A percentile compares a stretch with the other conserved stretches of the same genome.
These are phyloP conservation scores for Pythium coloratum DNA, from an alignment of 352 stramenopile genomes.

Conservation along the genomic window DNA sequence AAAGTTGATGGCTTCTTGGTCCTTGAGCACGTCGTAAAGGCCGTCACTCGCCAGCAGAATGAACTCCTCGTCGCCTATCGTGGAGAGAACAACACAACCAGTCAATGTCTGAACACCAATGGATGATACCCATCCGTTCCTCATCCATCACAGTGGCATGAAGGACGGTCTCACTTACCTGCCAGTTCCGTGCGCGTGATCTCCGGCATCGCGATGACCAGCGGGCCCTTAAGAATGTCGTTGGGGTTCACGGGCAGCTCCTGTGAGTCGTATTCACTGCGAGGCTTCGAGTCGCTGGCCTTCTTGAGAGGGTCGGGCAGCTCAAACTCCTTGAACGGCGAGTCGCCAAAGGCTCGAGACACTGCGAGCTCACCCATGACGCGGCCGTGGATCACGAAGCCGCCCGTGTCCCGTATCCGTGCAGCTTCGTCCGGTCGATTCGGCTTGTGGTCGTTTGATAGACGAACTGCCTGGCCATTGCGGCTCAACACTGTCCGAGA, in stretches of 20 bases:
- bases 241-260: constrained; percentile 81
- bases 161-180: constrained; percentile 22
- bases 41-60: constrained; percentile 78
- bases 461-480: constrained; percentile 79
- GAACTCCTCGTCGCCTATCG: constrained; percentile 73
- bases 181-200: constrained; percentile 72
- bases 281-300: constrained; percentile 40
- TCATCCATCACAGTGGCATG: not conserved
- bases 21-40: constrained; percentile 81
- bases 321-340: constrained; percentile 95
- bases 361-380: constrained; percentile 93
- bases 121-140: not conserved
- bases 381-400: constrained; percentile 87
- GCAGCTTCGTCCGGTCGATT: constrained; percentile 91
- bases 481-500: constrained; percentile 94
- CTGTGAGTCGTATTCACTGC: constrained; percentile 75
- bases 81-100: not conserved
- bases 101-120: not conserved
- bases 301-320: constrained; percentile 37
- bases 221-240: constrained; percentile 79
- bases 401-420: constrained; percentile 92
- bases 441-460: constrained; percentile 98
- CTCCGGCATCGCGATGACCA: constrained; percentile 81
- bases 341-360: constrained; percentile 87
- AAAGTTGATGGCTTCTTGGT: constrained; percentile 82